A percentile compares a stretch with the other conserved stretches of the same genome.
phyloP scores from a whole-genome alignment of 495 filamentous ascomycete species.

The Eremomyces bilateralis region DNA sequence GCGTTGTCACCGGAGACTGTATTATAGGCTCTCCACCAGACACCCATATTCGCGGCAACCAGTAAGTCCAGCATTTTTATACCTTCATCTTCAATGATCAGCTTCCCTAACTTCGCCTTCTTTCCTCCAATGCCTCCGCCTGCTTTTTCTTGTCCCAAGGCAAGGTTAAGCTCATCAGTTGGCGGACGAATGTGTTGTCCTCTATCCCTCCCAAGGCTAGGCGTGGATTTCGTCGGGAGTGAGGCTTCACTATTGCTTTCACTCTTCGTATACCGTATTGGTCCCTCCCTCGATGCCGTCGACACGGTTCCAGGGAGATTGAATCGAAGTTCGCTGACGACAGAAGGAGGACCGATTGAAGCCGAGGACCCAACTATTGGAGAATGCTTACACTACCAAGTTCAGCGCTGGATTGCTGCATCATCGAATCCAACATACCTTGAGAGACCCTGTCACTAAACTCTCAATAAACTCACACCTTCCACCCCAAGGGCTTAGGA shows the following conservation, averaged over 20 bases:
- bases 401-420: background rate
- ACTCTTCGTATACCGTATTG: no score
- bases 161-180: no score
- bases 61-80: slow-evolving; percentile 89
- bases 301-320: slow-evolving; percentile 65
- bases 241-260: no score
- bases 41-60: slow-evolving; percentile 70
- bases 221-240: no score
- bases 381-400: slow-evolving; percentile 40
- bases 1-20: no score
- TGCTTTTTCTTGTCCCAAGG: slow-evolving; percentile 54
- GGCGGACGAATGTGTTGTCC: no score
- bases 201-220: no score
- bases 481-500: slow-evolving; percentile 70
- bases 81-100: slow-evolving; percentile 77
- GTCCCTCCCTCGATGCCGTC: no score
- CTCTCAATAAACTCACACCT: slow-evolving; percentile 64
- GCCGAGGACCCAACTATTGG: slow-evolving; percentile 23
- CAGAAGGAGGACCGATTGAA: slow-evolving; percentile 18
- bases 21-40: slow-evolving; percentile 88
- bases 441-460: slow-evolving; percentile 47
- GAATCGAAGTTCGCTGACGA: slow-evolving; percentile 70
- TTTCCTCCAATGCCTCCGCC: slow-evolving; percentile 69
- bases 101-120: slow-evolving; percentile 77
- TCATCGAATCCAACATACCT: slow-evolving; percentile 7